A percentile compares a stretch with the other conserved stretches of the same genome.
Evolutionary conservation across 208 protist species (phyloP).

Genomic region (Crithidia fasciculata): DNA sequence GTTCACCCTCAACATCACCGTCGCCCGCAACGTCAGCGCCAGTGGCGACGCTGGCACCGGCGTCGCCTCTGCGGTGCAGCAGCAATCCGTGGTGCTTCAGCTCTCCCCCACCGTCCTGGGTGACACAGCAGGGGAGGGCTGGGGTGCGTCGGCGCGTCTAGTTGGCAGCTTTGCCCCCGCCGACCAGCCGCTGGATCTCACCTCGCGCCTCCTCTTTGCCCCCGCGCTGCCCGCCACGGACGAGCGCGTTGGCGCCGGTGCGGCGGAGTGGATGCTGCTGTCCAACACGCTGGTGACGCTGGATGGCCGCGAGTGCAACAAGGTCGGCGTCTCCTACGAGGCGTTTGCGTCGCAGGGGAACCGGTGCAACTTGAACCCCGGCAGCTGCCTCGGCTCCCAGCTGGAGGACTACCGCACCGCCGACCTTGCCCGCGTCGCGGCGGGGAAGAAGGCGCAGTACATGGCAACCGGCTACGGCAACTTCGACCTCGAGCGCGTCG

Average conservation of each 20-base stretch:
- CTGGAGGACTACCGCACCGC: slow-evolving; percentile 75
- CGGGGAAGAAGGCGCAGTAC: slow-evolving; percentile 53
- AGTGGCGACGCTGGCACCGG: neutral
- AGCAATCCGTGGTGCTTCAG: slow-evolving; percentile 35
- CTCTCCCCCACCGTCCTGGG: slow-evolving; percentile 53
- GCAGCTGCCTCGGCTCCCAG: slow-evolving; percentile 83
- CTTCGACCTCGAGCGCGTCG: slow-evolving; percentile 40
- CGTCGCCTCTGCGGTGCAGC: neutral
- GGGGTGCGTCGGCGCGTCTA: slow-evolving; percentile 58
- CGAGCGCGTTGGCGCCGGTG: slow-evolving; percentile 48
- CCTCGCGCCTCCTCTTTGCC: slow-evolving; percentile 77
- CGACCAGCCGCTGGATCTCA: slow-evolving; percentile 62
- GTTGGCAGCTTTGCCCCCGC: slow-evolving; percentile 74
- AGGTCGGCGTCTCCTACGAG: slow-evolving; percentile 90
- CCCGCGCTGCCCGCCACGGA: slow-evolving; percentile 44
- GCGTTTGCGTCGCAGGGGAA: slow-evolving; percentile 81
- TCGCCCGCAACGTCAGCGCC: slow-evolving; percentile 36
- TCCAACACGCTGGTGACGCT: slow-evolving; percentile 64
- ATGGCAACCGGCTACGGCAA: slow-evolving; percentile 63
- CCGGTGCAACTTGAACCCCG: slow-evolving; percentile 53
- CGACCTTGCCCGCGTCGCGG: slow-evolving; percentile 51
- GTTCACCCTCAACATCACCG: slow-evolving; percentile 68
- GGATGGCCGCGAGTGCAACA: slow-evolving; percentile 85
- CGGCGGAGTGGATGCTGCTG: slow-evolving; percentile 83
- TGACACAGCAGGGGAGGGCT: slow-evolving; percentile 35